Evolutionary conservation across 169 alveolate genomes (phyloP).

Genomic region (Sarcocystis neurona): DNA sequence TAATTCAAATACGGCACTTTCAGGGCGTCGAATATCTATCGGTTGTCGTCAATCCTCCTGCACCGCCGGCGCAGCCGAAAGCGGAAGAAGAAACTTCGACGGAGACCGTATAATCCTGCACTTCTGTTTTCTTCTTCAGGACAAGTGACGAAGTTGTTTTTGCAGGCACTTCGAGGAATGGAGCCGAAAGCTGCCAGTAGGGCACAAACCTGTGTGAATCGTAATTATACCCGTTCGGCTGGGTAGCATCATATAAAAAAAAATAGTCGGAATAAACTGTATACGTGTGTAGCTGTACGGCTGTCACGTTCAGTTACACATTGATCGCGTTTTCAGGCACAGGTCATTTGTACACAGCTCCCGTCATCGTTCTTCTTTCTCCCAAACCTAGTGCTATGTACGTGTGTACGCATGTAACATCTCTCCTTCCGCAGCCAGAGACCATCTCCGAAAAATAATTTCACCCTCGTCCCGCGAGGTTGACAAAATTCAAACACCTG

Average conservation of each 20-base stretch:
- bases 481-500: too few species aligned
- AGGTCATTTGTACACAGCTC: constrained; percentile 54
- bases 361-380: constrained; percentile 59
- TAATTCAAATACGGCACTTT: background rate
- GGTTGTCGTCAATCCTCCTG: constrained; percentile 48
- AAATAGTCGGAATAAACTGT: background rate
- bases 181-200: background rate
- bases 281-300: background rate
- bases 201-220: background rate
- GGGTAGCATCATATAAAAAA: background rate
- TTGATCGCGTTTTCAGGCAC: background rate
- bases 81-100: constrained; percentile 36
- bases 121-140: too few species aligned
- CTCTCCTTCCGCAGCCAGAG: background rate
- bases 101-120: background rate
- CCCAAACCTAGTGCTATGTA: constrained; percentile 55
- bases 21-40: constrained; percentile 49
- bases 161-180: background rate
- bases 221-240: background rate
- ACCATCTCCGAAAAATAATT: background rate
- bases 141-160: background rate
- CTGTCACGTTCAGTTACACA: background rate
- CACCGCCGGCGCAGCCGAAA: constrained; percentile 21
- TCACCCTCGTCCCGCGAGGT: too few species aligned
- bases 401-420: background rate